Conservation (phyloP, 768 basidiomycete genomes). For the Tylopilus plumbeoviolaceoides region DNA sequence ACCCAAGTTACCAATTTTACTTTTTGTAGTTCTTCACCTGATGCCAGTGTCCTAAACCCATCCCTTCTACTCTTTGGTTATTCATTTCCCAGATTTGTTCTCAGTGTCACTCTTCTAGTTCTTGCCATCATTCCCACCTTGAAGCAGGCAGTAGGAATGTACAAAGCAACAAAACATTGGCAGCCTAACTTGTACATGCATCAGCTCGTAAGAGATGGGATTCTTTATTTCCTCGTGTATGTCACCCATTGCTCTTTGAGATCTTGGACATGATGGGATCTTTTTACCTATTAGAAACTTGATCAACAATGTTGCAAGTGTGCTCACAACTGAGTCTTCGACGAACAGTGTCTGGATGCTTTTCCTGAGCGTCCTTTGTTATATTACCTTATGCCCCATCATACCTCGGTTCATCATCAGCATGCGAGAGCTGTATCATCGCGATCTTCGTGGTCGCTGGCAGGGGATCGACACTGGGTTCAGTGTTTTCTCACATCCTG, state of each 20-base stretch:
- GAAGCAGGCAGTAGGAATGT: background rate
- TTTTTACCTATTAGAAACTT: background rate
- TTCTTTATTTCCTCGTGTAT: background rate
- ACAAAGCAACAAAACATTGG: conserved; percentile 11
- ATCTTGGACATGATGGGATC: too few relatives aligned
- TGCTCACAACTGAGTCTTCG: background rate
- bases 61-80: background rate
- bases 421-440: conserved; percentile 1
- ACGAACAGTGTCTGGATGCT: background rate
- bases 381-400: background rate
- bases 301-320: background rate
- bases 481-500: background rate
- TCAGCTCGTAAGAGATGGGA: background rate
- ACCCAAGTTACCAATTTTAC: background rate
- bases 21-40: background rate
- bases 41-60: too few relatives aligned
- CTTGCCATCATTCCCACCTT: background rate
- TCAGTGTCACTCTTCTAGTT: background rate
- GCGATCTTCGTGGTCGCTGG: background rate
- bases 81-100: background rate
- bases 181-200: background rate
- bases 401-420: conserved; percentile 11
- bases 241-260: background rate
- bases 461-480: conserved; percentile 3
- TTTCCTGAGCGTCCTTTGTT: background rate